phyloP scores from a whole-genome alignment of 192 early-diverging fungal genomes.

The Coemansia sp. region DNA sequence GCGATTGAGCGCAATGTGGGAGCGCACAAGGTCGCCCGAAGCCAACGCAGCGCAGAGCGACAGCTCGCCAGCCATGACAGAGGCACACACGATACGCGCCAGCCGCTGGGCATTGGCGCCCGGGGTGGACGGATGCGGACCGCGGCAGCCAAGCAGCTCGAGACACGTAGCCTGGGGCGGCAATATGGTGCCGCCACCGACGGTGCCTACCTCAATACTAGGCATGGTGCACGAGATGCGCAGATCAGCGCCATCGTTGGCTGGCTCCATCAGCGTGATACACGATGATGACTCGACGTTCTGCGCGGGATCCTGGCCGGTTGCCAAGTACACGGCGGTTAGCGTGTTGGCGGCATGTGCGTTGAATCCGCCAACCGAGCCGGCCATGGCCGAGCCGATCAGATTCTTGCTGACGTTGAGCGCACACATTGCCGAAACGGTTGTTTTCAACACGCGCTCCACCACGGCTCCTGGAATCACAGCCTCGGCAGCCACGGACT shows the following conservation, averaged over 20 bases:
- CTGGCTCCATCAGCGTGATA: constrained; percentile 90
- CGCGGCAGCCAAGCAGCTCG: constrained; percentile 85
- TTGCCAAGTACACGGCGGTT: constrained; percentile 87
- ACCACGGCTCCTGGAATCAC: constrained; percentile 80
- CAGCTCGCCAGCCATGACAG: constrained; percentile 92
- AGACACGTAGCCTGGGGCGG: constrained; percentile 84
- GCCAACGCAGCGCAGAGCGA: constrained; percentile 83
- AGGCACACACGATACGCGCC: constrained; percentile 82
- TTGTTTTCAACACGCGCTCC: constrained; percentile 82
- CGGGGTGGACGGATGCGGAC: constrained; percentile 72
- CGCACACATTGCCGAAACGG: constrained; percentile 72
- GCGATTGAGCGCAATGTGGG: constrained; percentile 88
- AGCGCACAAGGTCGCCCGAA: constrained; percentile 84
- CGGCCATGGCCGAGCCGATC: constrained; percentile 93
- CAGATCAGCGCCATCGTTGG: constrained; percentile 75
- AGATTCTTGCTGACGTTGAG: constrained; percentile 89
- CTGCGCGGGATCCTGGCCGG: constrained; percentile 95
- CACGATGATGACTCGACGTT: constrained; percentile 92
- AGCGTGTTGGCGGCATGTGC: constrained; percentile 93
- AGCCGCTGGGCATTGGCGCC: constrained; percentile 84
- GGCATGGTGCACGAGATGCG: constrained; percentile 93
- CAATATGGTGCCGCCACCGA: constrained; percentile 87
- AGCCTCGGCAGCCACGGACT: constrained; percentile 86
- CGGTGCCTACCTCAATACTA: constrained; percentile 89
- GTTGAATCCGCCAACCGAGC: constrained; percentile 88